Base-by-base conservation (phyloP, 176 grass and related monocot genomes). In the Thinopyrum elongatum region DNA sequence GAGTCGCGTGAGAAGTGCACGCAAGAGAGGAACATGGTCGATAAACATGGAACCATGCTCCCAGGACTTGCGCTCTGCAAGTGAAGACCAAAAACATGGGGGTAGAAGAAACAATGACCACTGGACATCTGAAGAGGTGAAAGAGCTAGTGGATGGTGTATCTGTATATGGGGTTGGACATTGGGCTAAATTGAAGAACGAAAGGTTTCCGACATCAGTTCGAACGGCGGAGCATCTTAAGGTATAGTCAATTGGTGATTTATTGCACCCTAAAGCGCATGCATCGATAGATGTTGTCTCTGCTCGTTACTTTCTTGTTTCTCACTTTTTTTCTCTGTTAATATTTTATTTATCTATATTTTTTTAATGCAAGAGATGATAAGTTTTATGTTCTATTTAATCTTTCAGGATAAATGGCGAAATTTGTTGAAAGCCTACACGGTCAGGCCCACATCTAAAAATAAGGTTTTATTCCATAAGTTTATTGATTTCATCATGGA, bases 111-210 rank as follows among this genome's bases (percentile, higher is more conserved):
- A 88, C 55, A 83, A 88, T 0, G 17, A 42, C n/a, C 74, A 11
- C 0, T 84, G 87, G 87, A 79, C 75, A 29, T 16, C 7, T 1
- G 1, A 79, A 51, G 87, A 88, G 59, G 86, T 88, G 64, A 57
- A 70, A 38, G 12, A 2, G 23, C 59, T 87, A 3, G 31, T 82
- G 14, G 0, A 53, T 2, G 79, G 70, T n/a, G 1, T 87, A 65
- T 58, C 35, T 10, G 2, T 22, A 21, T 69, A 61, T 2, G 72
- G 73, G 0, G 16, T 70, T 25, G 64, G 86, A 28, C 49, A 0
- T 1, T 88, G 86, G 86, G 15, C 27, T 6, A 46, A 42, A 7
- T 0, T 87, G 70, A 82, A 87, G 17, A 25, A 66, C 1, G 2
- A 66, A 31, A 66, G 16, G 28, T 66, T 66, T 33, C 13, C 14